Percentiles rank a stretch among this genome's conserved stretches.
phyloP scores from a whole-genome alignment of 1,284 basidiomycete genomes.

The Laetiporus sulphureus region DNA sequence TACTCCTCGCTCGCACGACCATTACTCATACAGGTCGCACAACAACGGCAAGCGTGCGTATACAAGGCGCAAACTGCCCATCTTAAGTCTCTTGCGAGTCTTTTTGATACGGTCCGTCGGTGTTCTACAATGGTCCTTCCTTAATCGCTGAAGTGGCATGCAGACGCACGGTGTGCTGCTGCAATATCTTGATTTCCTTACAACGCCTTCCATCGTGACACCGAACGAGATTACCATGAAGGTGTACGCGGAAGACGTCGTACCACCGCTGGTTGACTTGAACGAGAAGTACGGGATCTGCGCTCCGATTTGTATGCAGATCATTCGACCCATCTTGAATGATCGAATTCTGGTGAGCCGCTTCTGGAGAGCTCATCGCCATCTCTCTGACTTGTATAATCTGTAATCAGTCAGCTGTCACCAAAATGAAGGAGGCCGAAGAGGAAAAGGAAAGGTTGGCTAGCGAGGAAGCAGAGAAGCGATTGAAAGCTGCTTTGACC shows the following conservation, averaged over 20 bases:
- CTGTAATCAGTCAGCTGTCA: conserved; percentile 42
- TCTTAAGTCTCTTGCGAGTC: conserved; percentile 78
- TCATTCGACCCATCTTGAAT: conserved; percentile 79
- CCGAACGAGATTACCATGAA: too few relatives aligned
- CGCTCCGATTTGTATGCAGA: conserved; percentile 85
- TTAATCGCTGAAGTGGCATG: conserved; percentile 4
- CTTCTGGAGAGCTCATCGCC: conserved; percentile 37
- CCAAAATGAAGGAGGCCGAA: conserved; percentile 58
- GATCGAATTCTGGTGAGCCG: too few relatives aligned
- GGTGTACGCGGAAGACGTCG: conserved; percentile 57
- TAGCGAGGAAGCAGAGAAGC: conserved; percentile 69
- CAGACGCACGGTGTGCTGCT: conserved; percentile 74
- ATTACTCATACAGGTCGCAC: conserved; percentile 82
- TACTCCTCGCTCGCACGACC: conserved; percentile 73
- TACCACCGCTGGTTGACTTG: conserved; percentile 70
- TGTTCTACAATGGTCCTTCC: too few relatives aligned
- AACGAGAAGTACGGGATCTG: conserved; percentile 72
- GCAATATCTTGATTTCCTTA: conserved; percentile 71
- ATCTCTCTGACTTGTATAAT: conserved; percentile 3
- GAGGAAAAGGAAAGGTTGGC: conserved; percentile 59
- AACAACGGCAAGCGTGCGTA: conserved; percentile 79
- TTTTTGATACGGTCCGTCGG: conserved; percentile 78
- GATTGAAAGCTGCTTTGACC: conserved; percentile 66
- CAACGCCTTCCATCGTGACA: conserved; percentile 52
- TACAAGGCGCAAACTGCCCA: conserved; percentile 66